These are phyloP conservation scores for Paspalum vaginatum DNA, from an alignment of 176 grass and related monocot genomes.

Conservation along the genomic window DNA sequence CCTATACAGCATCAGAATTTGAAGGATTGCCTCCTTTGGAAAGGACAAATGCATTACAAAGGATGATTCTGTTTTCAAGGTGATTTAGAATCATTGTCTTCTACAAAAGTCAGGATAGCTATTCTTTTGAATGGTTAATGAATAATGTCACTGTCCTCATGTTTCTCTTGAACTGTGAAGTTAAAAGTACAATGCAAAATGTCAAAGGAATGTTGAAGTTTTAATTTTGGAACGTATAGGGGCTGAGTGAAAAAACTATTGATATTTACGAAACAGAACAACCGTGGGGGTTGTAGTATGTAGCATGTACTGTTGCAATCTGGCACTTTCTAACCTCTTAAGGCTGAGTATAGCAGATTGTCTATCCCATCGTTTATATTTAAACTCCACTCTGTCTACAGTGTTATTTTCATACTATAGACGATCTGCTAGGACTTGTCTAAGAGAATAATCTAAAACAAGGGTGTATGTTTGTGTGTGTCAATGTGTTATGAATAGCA, in stretches of 20 bases:
- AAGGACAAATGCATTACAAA: constrained; percentile 73
- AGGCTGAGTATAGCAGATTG: no score
- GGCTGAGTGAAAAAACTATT: background rate
- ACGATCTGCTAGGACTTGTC: no score
- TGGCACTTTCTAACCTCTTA: background rate
- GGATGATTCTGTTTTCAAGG: constrained; percentile 96
- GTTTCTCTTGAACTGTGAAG: constrained; percentile 26
- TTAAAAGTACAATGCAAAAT: constrained; percentile 25
- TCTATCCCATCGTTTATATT: no score
- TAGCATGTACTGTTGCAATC: background rate
- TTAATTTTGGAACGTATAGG: background rate
- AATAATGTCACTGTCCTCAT: background rate
- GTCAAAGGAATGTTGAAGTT: constrained; percentile 27
- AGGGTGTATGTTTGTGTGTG: background rate
- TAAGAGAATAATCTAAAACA: constrained; percentile 7
- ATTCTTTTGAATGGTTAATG: constrained; percentile 30
- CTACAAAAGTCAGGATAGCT: constrained; percentile 4
- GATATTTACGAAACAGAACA: constrained; percentile 7
- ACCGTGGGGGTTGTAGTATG: no score
- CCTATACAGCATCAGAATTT: constrained; percentile 97
- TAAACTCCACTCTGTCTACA: no score
- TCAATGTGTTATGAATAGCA: no score
- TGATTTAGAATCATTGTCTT: constrained; percentile 46
- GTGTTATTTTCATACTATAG: no score
- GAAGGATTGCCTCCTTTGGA: constrained; percentile 84